These are phyloP conservation scores for Fusarium fracticaudum DNA, from an alignment of 2,329 filamentous ascomycete genomes.

Conservation along the genomic window DNA sequence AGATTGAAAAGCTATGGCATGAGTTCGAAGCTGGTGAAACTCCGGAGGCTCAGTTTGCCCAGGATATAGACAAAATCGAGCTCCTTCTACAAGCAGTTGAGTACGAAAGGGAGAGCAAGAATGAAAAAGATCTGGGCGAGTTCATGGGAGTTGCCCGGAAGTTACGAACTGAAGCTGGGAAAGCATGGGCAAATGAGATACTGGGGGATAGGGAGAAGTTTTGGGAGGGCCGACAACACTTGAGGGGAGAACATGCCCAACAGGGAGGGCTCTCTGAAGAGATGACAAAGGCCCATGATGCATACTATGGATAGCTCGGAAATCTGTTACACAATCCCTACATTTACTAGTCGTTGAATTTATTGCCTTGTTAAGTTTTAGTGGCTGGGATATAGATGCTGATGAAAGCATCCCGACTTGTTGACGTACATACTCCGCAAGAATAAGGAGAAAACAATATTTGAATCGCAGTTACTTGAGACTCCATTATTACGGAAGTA, in stretches of 20 bases:
- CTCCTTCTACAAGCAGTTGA: slow-evolving; percentile 94
- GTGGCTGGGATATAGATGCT: background rate
- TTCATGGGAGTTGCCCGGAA: slow-evolving; percentile 81
- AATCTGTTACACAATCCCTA: background rate
- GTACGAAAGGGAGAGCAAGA: slow-evolving; percentile 80
- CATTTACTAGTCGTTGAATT: background rate
- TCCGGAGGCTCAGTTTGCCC: slow-evolving; percentile 85
- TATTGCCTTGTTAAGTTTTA: too few relatives aligned
- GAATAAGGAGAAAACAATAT: background rate
- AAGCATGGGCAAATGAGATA: slow-evolving; percentile 80
- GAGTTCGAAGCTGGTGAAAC: slow-evolving; percentile 93
- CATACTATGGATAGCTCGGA: slow-evolving; percentile 23
- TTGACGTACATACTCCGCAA: background rate
- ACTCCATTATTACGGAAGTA: background rate
- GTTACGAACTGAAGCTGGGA: slow-evolving; percentile 79
- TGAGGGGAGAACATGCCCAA: slow-evolving; percentile 57
- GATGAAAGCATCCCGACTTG: background rate
- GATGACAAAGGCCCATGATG: slow-evolving; percentile 25
- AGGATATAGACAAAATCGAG: slow-evolving; percentile 98
- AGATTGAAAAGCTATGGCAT: slow-evolving; percentile 85
- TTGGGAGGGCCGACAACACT: slow-evolving; percentile 66
- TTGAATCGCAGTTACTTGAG: background rate
- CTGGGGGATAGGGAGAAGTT: slow-evolving; percentile 78
- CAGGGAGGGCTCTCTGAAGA: slow-evolving; percentile 50
- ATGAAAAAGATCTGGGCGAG: slow-evolving; percentile 79